phyloP scores from a whole-genome alignment of 257 asterid genomes.

The Linaria vulgaris region DNA sequence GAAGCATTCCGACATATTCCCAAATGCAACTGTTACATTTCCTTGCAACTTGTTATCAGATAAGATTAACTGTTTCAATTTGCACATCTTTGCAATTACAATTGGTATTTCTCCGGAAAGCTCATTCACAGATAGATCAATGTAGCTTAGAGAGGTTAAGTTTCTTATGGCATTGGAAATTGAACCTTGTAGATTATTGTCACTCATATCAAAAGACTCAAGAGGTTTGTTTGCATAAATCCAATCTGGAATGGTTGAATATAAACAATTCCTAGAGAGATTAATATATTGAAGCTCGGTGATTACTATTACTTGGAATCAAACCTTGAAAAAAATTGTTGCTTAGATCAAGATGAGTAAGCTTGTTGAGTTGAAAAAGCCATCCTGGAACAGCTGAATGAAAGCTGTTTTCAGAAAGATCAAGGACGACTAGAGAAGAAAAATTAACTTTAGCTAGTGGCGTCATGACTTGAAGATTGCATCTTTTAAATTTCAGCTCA shows the following conservation, averaged over 20 bases:
- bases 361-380: conserved; percentile 13
- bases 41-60: conserved; percentile 13
- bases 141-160: conserved; percentile 12
- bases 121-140: not conserved
- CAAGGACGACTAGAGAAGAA: too few species aligned
- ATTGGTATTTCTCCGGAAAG: conserved; percentile 23
- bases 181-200: not conserved
- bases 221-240: conserved; percentile 1
- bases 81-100: not conserved
- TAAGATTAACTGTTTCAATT: not conserved
- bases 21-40: not conserved
- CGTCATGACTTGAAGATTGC: conserved; percentile 17
- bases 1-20: conserved; percentile 7
- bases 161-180: conserved; percentile 17
- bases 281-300: conserved; percentile 11
- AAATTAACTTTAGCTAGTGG: not conserved
- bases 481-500: not conserved
- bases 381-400: not conserved
- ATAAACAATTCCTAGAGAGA: not conserved
- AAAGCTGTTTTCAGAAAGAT: too few species aligned
- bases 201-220: not conserved
- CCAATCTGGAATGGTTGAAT: conserved; percentile 25
- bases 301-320: conserved; percentile 1
- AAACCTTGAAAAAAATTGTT: not conserved
- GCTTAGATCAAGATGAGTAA: conserved; percentile 9